phyloP scores from a whole-genome alignment of 345 rosid genomes.

The Citrus hindsii region DNA sequence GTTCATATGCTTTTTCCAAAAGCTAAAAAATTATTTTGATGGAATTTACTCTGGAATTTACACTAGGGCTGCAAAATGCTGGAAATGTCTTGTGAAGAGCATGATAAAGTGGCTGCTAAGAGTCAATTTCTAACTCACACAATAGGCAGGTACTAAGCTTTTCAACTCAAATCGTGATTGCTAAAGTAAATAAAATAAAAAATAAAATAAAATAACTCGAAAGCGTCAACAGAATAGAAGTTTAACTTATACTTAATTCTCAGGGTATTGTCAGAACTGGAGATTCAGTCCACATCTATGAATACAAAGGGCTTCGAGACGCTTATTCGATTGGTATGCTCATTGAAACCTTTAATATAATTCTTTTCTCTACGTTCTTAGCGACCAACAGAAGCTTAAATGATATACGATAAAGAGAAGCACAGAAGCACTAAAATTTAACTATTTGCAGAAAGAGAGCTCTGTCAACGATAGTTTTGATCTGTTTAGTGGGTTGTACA shows the following conservation, averaged over 20 bases:
- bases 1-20: not conserved
- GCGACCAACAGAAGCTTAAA: not conserved
- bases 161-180: not conserved
- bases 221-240: too few relatives aligned
- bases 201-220: too few relatives aligned
- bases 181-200: too few relatives aligned
- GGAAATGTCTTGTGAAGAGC: constrained; percentile 62
- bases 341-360: not conserved
- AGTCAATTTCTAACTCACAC: constrained; percentile 58
- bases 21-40: not conserved
- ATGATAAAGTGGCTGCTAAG: constrained; percentile 52
- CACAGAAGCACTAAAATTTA: not conserved
- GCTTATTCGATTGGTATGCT: constrained; percentile 34
- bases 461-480: constrained; percentile 37
- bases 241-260: not conserved
- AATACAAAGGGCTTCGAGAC: constrained; percentile 43
- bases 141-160: constrained; percentile 37
- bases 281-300: constrained; percentile 32
- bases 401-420: not conserved
- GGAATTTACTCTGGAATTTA: not conserved
- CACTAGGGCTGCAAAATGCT: constrained; percentile 63
- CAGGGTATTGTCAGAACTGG: constrained; percentile 46
- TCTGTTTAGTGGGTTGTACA: constrained; percentile 45
- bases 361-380: not conserved
- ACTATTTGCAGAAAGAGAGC: constrained; percentile 35